These are phyloP conservation scores for Talaromyces ruber DNA, from an alignment of 495 filamentous ascomycete species.

Conservation along the genomic window DNA sequence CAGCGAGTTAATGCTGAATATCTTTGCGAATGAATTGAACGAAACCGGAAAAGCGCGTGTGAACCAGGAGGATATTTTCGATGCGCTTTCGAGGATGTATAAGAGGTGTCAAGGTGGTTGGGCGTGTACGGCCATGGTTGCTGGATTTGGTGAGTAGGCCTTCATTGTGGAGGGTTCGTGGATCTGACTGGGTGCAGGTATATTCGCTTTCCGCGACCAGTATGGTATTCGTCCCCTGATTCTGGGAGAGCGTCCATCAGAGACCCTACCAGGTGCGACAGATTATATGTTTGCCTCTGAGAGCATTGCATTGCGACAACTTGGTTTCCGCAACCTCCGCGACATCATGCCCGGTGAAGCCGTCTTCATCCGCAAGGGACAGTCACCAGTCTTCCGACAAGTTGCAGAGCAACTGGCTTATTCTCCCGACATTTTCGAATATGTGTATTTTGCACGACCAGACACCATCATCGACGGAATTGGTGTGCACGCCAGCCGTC, in stretches of 20 bases:
- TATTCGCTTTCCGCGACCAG: slow-evolving; percentile 82
- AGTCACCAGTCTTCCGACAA: slow-evolving; percentile 64
- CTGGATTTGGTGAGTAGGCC: slow-evolving; percentile 41
- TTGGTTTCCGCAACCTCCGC: slow-evolving; percentile 71
- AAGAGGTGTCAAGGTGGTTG: slow-evolving; percentile 73
- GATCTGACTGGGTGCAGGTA: slow-evolving; percentile 32
- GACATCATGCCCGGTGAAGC: slow-evolving; percentile 90
- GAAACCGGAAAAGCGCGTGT: slow-evolving; percentile 95
- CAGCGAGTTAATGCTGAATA: slow-evolving; percentile 89
- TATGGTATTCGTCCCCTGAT: slow-evolving; percentile 88
- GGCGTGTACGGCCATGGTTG: slow-evolving; percentile 87
- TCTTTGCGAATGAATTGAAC: slow-evolving; percentile 89
- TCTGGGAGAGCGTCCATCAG: slow-evolving; percentile 65
- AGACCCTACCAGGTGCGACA: slow-evolving; percentile 35
- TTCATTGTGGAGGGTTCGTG: background rate
- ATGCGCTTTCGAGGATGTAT: slow-evolving; percentile 66
- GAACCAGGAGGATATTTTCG: slow-evolving; percentile 85
- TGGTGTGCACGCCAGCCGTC: slow-evolving; percentile 76
- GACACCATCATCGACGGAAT: slow-evolving; percentile 92
- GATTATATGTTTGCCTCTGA: slow-evolving; percentile 99
- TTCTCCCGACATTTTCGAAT: slow-evolving; percentile 93
- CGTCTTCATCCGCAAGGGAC: slow-evolving; percentile 84
- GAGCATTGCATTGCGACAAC: slow-evolving; percentile 80
- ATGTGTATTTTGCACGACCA: slow-evolving; percentile 65
- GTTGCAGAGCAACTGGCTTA: slow-evolving; percentile 65